Percentiles rank a stretch among this genome's conserved stretches.
These are phyloP conservation scores for Solanum pinnatisectum DNA, from an alignment of 257 asterid species.

Conservation along the genomic window DNA sequence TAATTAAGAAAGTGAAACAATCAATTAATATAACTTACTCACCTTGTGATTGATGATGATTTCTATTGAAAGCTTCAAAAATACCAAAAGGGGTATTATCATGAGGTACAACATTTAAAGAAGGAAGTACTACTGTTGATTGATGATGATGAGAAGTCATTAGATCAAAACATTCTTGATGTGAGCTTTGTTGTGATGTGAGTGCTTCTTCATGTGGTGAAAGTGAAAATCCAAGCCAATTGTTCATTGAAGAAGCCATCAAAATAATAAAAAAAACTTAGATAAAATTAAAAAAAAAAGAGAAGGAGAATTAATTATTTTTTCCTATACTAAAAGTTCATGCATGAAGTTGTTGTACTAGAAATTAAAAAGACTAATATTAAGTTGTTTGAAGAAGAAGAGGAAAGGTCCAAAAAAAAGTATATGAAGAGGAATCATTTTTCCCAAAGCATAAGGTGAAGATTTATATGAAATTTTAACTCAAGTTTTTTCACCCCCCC, in stretches of 20 bases:
- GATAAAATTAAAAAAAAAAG: too few relatives aligned
- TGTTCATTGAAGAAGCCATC: slow-evolving; percentile 43
- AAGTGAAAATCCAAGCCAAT: slow-evolving; percentile 75
- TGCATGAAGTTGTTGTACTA: slow-evolving; percentile 26
- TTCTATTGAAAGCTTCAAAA: slow-evolving; percentile 42
- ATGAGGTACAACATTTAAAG: slow-evolving; percentile 27
- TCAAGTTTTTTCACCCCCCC: not conserved
- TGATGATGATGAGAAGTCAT: slow-evolving; percentile 10
- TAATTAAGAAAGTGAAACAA: not conserved
- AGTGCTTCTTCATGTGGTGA: slow-evolving; percentile 38
- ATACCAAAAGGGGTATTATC: slow-evolving; percentile 27
- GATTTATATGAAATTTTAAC: slow-evolving; percentile 19
- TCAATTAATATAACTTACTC: not conserved
- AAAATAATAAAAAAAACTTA: not conserved
- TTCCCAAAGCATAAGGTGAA: slow-evolving; percentile 17
- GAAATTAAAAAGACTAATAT: not conserved
- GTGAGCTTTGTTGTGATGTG: slow-evolving; percentile 18
- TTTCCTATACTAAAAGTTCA: slow-evolving; percentile 8
- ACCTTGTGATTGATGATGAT: slow-evolving; percentile 38
- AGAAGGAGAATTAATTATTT: not conserved
- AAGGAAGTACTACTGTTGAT: slow-evolving; percentile 29
- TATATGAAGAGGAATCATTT: slow-evolving; percentile 6
- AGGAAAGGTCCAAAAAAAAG: slow-evolving; percentile 14
- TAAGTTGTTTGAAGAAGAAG: slow-evolving; percentile 18
- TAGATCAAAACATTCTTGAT: slow-evolving; percentile 47